These are phyloP conservation scores for Kalanchoe fedtschenkoi DNA, from an alignment of 164 flowering plant species.

Conservation along the genomic window DNA sequence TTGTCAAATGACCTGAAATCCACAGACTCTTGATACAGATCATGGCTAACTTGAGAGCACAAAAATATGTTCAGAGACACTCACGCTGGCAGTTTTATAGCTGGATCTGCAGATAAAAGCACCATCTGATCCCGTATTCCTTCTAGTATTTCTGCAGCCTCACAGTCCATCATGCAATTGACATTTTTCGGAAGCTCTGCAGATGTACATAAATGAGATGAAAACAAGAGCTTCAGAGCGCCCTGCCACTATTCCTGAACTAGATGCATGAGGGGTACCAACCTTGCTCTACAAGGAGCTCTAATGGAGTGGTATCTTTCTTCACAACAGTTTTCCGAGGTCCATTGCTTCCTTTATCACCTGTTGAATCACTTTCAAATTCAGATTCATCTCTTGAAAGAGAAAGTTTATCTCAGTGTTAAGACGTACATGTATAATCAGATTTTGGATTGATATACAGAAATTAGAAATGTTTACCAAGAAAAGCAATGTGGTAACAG, in stretches of 20 bases:
- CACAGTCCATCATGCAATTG: slow-evolving; percentile 76
- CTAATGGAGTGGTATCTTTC: slow-evolving; percentile 2
- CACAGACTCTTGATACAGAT: slow-evolving; percentile 3
- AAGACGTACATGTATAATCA: neutral
- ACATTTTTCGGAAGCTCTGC: slow-evolving; percentile 67
- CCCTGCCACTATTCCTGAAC: neutral
- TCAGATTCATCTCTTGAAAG: neutral
- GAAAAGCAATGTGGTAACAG: neutral
- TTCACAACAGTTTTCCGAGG: neutral
- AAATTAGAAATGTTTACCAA: neutral
- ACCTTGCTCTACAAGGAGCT: slow-evolving; percentile 2
- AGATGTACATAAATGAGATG: neutral
- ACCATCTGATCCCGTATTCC: slow-evolving; percentile 68
- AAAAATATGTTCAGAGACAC: slow-evolving; percentile 14
- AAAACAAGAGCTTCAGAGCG: neutral
- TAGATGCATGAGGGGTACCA: neutral
- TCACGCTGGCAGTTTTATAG: slow-evolving; percentile 67
- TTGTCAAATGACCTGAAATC: slow-evolving; percentile 61
- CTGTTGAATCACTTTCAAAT: neutral
- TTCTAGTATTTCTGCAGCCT: slow-evolving; percentile 56
- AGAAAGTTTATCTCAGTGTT: neutral
- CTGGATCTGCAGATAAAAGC: slow-evolving; percentile 57
- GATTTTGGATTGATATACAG: neutral
- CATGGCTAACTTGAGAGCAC: slow-evolving; percentile 2
- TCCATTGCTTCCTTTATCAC: neutral